Base-by-base conservation (phyloP, 805 yeast species). In the Lipomyces anomalus region DNA sequence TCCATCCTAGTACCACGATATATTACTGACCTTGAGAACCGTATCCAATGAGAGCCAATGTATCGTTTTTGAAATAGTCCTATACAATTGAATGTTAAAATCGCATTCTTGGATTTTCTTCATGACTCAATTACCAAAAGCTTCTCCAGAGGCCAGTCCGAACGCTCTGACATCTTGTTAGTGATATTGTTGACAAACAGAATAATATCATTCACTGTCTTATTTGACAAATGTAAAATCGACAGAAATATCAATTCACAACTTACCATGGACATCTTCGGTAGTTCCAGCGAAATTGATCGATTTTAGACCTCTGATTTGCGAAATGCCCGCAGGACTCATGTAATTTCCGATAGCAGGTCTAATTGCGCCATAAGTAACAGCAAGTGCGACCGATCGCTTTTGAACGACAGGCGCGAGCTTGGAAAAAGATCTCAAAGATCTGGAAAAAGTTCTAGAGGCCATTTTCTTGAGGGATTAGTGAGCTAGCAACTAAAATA, bases 131-230 rank as follows among this genome's bases (percentile, higher is more conserved):
- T n/a, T n/a, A n/a, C n/a, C 56, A 82, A 78, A 65, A 92, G 78
- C 78, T 85, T 90, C 75, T 90, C 97, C 70, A 83, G 79, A 73
- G 98, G 98, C 98, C 98, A 92, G 84, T 92, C 98, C 63, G 88
- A 82, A 74, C 98, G 86, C 79, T 92, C 53, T 40, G 26, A 33
- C 7, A 18, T 3, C 21, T 13, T 33, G 16, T 9, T n/a, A n/a
- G n/a, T n/a, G n/a, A n/a, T n/a, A n/a, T n/a, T n/a, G n/a, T n/a
- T n/a, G n/a, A n/a, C n/a, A n/a, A n/a, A n/a, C n/a, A n/a, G n/a
- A n/a, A n/a, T n/a, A n/a, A n/a, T n/a, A n/a, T n/a, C n/a, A n/a
- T n/a, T n/a, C n/a, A n/a, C n/a, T n/a, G n/a, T 26, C 13, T 13
- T 13, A 26, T 26, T 26, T 26, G 30, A 26, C 9, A 13, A 26